Base-by-base conservation (phyloP, 805 yeast species). In the Metahyphopichia silvanorum region DNA sequence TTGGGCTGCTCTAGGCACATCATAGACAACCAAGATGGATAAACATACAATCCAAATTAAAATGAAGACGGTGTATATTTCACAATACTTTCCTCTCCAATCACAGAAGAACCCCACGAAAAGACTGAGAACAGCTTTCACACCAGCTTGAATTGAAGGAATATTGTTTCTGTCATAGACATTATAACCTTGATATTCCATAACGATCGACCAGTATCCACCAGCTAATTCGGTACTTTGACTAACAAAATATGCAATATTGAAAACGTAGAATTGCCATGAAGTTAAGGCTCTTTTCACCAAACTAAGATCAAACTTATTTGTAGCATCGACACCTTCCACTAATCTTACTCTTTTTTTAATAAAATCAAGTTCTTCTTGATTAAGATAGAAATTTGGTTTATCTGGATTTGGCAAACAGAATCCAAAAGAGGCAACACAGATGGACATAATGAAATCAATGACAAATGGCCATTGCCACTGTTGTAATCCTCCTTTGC, bases 191-290 rank as follows among this genome's bases (percentile, higher is more conserved):
- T 25, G 27, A 4, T 12, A 24, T 22, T 36, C 12, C 19, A 33
- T 16, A 2, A 28, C 36, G 15, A 36, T 57, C 5, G 55, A 59
- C 15, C 62, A 50, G 48, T 72, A 71, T 7, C 71, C 53, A 4
- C 67, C 62, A 42, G 62, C 71, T 10, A 75, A 66, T 33, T 68
- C 66, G 39, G 68, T 69, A 34, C 67, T 69, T 39, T 77, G 77
- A 13, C 74, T 76, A 16, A 71, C 47, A 1, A 65, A 55, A 79
- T 79, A 76, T 7, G 74, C 64, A 7, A 71, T 42, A 7, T 75
- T 66, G 39, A 76, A 74, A 23, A 72, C 48, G 62, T 74, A 77
- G 73, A 71, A 71, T 47, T 74, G 79, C 82, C 82, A 78, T 29
- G 69, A 59, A 4, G 67, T 66, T 21, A 69, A 32, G 2, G 74